Percentiles rank a stretch among this genome's conserved stretches.
Conservation (phyloP, 225 moss, liverwort and hornwort species). For the Rhytidiadelphus loreus region DNA sequence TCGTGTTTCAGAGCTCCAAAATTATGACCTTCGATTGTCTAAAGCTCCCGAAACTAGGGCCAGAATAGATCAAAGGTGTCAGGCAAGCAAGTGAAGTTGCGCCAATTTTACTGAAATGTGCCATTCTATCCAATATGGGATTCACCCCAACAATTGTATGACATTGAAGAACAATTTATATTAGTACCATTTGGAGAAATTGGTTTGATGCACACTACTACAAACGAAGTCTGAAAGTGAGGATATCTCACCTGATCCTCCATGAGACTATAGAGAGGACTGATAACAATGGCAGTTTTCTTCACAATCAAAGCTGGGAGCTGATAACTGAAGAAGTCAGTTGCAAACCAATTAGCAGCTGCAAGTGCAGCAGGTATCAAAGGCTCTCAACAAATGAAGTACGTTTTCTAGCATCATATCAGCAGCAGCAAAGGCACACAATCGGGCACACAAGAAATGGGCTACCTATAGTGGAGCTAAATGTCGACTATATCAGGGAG, state of each 20-base stretch:
- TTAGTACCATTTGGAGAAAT: neutral
- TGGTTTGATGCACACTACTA: neutral
- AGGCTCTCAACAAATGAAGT: neutral
- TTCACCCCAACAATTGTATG: neutral
- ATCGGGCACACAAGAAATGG: neutral
- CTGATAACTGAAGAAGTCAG: slow-evolving; percentile 38
- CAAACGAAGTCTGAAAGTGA: neutral
- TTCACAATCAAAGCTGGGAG: slow-evolving; percentile 57
- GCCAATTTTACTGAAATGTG: neutral
- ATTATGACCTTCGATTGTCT: neutral
- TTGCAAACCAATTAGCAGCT: neutral
- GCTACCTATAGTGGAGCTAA: neutral
- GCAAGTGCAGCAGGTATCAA: neutral
- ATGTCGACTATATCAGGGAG: neutral
- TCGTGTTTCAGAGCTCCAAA: neutral
- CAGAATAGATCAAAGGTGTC: neutral
- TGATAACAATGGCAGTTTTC: slow-evolving; percentile 73
- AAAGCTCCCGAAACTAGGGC: neutral
- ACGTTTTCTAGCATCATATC: neutral
- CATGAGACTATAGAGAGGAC: slow-evolving; percentile 67
- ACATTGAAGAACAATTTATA: neutral
- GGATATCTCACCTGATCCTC: slow-evolving; percentile 41
- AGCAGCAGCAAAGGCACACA: neutral
- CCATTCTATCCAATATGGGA: neutral
- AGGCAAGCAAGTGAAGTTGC: neutral